A percentile compares a stretch with the other conserved stretches of the same genome.
Conservation (phyloP, 2,329 filamentous ascomycete genomes). For the Tolypocladium album region DNA sequence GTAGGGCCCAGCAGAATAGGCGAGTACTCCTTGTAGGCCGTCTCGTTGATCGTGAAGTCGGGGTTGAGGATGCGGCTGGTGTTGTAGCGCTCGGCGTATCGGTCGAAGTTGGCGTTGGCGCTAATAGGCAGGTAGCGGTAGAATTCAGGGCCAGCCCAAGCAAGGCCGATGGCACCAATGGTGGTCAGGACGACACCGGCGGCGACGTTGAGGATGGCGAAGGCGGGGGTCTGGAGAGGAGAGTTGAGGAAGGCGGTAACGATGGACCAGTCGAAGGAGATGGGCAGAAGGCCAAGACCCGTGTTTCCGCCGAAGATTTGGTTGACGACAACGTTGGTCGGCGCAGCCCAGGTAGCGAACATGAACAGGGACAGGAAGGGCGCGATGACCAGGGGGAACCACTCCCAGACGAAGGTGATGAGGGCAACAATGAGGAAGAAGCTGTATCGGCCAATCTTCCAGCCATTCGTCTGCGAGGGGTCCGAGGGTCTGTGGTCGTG, state of each 20-base stretch:
- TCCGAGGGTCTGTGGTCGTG: constrained; percentile 48
- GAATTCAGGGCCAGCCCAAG: constrained; percentile 39
- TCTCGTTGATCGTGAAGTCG: constrained; percentile 40
- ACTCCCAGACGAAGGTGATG: constrained; percentile 45
- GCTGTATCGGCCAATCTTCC: constrained; percentile 46
- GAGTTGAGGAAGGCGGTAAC: constrained; percentile 44
- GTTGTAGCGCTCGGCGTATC: constrained; percentile 45
- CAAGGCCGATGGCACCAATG: constrained; percentile 39
- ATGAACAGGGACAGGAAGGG: constrained; percentile 49
- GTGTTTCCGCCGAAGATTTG: constrained; percentile 54
- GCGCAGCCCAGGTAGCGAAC: constrained; percentile 51
- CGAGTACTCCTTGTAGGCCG: constrained; percentile 47
- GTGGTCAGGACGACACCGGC: constrained; percentile 40
- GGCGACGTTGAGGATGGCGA: constrained; percentile 48
- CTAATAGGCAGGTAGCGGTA: constrained; percentile 46
- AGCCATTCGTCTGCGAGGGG: constrained; percentile 41
- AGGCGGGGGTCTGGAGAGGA: constrained; percentile 49
- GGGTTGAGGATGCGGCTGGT: constrained; percentile 42
- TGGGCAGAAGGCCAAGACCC: constrained; percentile 50
- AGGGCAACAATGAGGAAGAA: constrained; percentile 44
- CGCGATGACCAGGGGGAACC: constrained; percentile 47
- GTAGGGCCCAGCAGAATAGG: constrained; percentile 43
- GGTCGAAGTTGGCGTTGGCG: constrained; percentile 46
- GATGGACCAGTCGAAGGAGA: constrained; percentile 58
- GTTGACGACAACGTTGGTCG: constrained; percentile 50